Evolutionary conservation across 139 green algal genomes (phyloP).

Genomic region (Parachlorella kessleri): DNA sequence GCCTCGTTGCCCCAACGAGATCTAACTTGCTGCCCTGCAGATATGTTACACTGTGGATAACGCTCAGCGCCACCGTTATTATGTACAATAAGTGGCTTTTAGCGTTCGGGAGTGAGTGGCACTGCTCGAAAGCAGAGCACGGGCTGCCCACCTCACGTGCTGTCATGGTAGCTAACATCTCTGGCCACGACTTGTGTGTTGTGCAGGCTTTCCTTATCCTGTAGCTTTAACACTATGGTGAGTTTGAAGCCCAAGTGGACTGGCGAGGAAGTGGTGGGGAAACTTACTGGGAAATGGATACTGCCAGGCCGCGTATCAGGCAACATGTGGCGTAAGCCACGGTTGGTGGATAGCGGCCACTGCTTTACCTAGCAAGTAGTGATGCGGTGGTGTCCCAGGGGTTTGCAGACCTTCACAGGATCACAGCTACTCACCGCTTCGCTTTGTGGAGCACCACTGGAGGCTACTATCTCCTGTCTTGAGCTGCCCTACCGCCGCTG

Average conservation of each 20-base stretch:
- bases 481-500: background rate
- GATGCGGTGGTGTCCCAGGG: no score
- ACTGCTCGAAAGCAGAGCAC: background rate
- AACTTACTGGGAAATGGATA: no score
- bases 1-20: no score
- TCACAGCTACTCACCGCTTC: no score
- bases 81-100: slow-evolving; percentile 76
- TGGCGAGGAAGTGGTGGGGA: background rate
- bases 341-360: no score
- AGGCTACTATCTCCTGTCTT: no score
- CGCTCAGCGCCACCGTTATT: slow-evolving; percentile 23
- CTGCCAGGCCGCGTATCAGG: no score
- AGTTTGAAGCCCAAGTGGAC: background rate
- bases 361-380: no score
- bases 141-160: background rate
- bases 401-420: no score
- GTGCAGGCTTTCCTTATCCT: slow-evolving; percentile 80
- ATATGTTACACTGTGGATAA: slow-evolving; percentile 30
- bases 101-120: slow-evolving; percentile 35
- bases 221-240: slow-evolving; percentile 74
- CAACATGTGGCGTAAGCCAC: no score
- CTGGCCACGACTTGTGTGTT: background rate
- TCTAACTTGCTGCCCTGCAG: background rate
- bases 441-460: no score
- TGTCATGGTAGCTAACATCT: background rate